These are phyloP conservation scores for Phytophthora meadii DNA, from an alignment of 352 stramenopile species.

Conservation along the genomic window DNA sequence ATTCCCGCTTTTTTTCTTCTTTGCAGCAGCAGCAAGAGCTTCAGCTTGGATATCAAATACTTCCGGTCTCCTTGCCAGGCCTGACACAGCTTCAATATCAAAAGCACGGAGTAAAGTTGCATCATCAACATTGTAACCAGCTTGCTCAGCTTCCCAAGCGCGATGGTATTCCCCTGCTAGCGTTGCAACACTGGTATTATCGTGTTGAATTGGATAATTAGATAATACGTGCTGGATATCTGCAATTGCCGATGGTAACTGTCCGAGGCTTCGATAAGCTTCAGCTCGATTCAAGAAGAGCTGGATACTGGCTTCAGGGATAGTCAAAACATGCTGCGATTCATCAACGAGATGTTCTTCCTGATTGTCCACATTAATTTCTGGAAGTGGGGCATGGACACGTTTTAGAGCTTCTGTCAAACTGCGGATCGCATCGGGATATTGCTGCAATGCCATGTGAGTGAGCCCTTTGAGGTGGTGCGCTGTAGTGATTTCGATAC, in stretches of 20 bases:
- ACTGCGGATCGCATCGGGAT: constrained; percentile 40
- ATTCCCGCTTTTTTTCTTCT: constrained; percentile 30
- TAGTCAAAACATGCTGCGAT: background rate
- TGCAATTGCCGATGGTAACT: constrained; percentile 50
- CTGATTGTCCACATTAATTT: constrained; percentile 14
- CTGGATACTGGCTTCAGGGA: constrained; percentile 37
- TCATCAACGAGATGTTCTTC: constrained; percentile 18
- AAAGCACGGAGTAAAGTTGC: constrained; percentile 57
- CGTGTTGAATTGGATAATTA: constrained; percentile 29
- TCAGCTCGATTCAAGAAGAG: constrained; percentile 56
- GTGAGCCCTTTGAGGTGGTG: constrained; percentile 47
- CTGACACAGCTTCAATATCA: constrained; percentile 45
- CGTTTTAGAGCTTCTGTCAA: constrained; percentile 52
- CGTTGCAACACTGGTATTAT: constrained; percentile 21
- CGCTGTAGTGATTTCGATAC: constrained; percentile 40
- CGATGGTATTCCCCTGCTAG: constrained; percentile 27
- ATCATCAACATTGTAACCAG: constrained; percentile 59
- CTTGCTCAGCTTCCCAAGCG: constrained; percentile 52
- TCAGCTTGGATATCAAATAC: constrained; percentile 46
- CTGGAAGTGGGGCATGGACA: constrained; percentile 18
- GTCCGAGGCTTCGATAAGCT: constrained; percentile 51
- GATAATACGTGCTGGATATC: constrained; percentile 50
- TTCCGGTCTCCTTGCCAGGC: constrained; percentile 51
- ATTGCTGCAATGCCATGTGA: constrained; percentile 43
- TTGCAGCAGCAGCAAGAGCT: constrained; percentile 14